A percentile compares a stretch with the other conserved stretches of the same genome.
phyloP scores from a whole-genome alignment of 345 rosid species.

The Kandelia obovata region DNA sequence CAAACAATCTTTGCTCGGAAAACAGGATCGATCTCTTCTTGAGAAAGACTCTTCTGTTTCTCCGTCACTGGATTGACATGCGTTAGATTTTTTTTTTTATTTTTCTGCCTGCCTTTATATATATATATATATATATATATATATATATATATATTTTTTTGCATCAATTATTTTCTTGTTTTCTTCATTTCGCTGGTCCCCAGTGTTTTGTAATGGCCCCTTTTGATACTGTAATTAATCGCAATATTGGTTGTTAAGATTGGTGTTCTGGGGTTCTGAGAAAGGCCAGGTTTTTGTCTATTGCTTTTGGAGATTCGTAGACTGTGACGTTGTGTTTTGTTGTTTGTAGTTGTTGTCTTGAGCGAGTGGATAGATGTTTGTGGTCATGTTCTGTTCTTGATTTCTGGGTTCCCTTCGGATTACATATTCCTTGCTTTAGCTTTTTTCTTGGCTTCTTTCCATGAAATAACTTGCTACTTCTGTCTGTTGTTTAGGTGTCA shows the following conservation, averaged over 20 bases:
- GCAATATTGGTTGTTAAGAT: neutral
- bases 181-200: neutral
- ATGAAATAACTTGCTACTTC: neutral
- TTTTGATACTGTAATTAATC: neutral
- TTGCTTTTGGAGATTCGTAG: neutral
- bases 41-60: too few relatives aligned
- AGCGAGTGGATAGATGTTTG: neutral
- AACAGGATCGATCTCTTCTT: too few relatives aligned
- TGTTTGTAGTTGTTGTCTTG: neutral
- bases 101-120: neutral
- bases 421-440: neutral
- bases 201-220: neutral
- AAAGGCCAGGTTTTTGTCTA: neutral
- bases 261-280: conserved; percentile 6
- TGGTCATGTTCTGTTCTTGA: neutral
- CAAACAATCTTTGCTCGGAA: too few relatives aligned
- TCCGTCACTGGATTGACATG: too few relatives aligned
- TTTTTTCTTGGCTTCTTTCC: neutral
- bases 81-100: neutral
- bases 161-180: neutral
- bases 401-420: neutral
- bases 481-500: conserved; percentile 11
- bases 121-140: too few relatives aligned
- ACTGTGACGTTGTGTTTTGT: conserved; percentile 6
- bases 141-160: too few relatives aligned